Percentiles rank a stretch among this genome's conserved stretches.
Conservation (phyloP, 805 yeast genomes). For the Hanseniaspora lachancei region DNA sequence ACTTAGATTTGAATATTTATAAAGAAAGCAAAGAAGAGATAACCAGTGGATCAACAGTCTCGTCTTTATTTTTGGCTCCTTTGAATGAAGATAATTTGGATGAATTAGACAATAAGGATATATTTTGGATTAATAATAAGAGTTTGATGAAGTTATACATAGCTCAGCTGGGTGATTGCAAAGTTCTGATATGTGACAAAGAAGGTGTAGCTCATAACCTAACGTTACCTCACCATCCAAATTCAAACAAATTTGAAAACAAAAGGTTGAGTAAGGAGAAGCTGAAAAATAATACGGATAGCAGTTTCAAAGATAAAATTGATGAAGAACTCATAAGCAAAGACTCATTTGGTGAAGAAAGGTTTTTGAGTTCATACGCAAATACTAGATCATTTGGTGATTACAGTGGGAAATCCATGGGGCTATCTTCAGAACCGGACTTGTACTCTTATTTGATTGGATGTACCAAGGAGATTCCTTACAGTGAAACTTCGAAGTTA, state of each 20-base stretch:
- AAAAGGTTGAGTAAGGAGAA: conserved; percentile 46
- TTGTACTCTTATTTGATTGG: conserved; percentile 58
- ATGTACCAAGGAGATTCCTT: conserved; percentile 34
- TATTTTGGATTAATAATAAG: conserved; percentile 43
- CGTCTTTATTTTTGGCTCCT: conserved; percentile 40
- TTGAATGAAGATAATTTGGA: conserved; percentile 16
- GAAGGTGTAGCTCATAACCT: conserved; percentile 67
- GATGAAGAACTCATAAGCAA: conserved; percentile 24
- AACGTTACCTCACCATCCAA: conserved; percentile 76
- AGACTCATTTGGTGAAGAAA: conserved; percentile 86
- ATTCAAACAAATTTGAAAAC: conserved; percentile 58
- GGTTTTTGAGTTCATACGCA: conserved; percentile 65
- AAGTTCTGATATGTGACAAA: conserved; percentile 72
- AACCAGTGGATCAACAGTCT: conserved; percentile 59
- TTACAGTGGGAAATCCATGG: conserved; percentile 60
- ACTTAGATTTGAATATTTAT: conserved; percentile 24
- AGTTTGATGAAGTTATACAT: conserved; percentile 56
- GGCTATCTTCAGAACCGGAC: conserved; percentile 89
- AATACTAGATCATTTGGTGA: conserved; percentile 95
- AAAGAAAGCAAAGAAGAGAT: conserved; percentile 21
- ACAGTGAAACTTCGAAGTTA: conserved; percentile 25
- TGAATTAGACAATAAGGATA: conserved; percentile 23
- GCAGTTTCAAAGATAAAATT: not conserved
- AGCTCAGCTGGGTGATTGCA: conserved; percentile 89
- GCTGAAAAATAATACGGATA: not conserved